phyloP scores from a whole-genome alignment of 495 filamentous ascomycete genomes.

The Neurospora sp. region DNA sequence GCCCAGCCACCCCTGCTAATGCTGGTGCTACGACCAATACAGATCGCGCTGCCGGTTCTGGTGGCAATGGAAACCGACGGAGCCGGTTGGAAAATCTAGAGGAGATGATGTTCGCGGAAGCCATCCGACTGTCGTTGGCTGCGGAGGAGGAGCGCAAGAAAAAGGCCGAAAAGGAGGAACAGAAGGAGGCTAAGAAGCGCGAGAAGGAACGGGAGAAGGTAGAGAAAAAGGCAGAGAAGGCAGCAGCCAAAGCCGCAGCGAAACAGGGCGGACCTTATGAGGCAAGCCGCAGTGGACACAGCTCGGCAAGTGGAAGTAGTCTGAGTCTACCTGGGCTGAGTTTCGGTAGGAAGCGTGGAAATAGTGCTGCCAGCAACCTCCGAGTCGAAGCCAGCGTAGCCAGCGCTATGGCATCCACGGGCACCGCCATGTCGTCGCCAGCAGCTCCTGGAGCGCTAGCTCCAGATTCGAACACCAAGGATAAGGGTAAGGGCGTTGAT shows the following conservation, averaged over 20 bases:
- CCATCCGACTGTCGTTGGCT: conserved; percentile 77
- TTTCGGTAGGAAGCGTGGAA: conserved; percentile 42
- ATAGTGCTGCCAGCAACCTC: conserved; percentile 43
- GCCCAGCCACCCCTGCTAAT: neutral
- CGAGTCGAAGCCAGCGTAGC: conserved; percentile 32
- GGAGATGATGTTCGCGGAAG: conserved; percentile 98
- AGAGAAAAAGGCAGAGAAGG: conserved; percentile 73
- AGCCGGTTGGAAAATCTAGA: conserved; percentile 79
- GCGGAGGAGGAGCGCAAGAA: conserved; percentile 82
- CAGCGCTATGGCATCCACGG: conserved; percentile 15
- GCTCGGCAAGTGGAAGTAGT: conserved; percentile 42
- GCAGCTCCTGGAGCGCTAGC: conserved; percentile 9
- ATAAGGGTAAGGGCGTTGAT: conserved; percentile 80
- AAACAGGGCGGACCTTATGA: conserved; percentile 42
- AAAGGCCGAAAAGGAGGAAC: conserved; percentile 67
- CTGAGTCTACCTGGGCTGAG: conserved; percentile 36
- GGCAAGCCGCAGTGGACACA: conserved; percentile 26
- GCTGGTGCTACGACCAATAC: neutral
- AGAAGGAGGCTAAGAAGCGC: conserved; percentile 65
- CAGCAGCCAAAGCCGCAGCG: conserved; percentile 55
- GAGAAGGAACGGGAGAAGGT: conserved; percentile 74
- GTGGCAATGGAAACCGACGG: conserved; percentile 39
- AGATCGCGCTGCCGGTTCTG: conserved; percentile 2
- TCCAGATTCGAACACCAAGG: conserved; percentile 20
- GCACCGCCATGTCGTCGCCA: conserved; percentile 15